These are phyloP conservation scores for Exophiala oligosperma DNA, from an alignment of 2,329 filamentous ascomycete species.

Conservation along the genomic window DNA sequence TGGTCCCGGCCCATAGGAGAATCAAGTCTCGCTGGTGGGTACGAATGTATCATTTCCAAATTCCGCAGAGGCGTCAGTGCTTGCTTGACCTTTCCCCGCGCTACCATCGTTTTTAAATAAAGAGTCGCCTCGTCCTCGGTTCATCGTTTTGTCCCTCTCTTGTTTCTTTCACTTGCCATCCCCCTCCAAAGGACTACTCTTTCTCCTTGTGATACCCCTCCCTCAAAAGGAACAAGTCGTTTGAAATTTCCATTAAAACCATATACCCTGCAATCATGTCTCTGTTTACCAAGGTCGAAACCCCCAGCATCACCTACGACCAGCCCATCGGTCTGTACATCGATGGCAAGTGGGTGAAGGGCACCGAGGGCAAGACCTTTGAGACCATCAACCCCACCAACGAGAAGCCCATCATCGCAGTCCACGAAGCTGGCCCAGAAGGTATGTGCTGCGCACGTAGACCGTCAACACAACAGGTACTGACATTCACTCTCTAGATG, in stretches of 20 bases:
- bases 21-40: slow-evolving; percentile 14
- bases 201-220: slow-evolving; percentile 21
- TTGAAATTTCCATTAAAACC: slow-evolving; percentile 6
- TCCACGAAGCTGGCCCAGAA: slow-evolving; percentile 85
- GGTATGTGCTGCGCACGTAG: slow-evolving; percentile 57
- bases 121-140: slow-evolving; percentile 17
- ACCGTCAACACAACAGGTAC: background rate
- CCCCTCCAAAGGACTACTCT: background rate
- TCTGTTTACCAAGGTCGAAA: slow-evolving; percentile 41
- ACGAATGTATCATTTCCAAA: background rate
- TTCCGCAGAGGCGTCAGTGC: too few relatives aligned
- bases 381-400: slow-evolving; percentile 87
- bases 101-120: slow-evolving; percentile 24
- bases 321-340: slow-evolving; percentile 44
- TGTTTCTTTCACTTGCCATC: slow-evolving; percentile 17
- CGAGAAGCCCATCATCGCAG: slow-evolving; percentile 80
- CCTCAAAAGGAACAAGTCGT: background rate
- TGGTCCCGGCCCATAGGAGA: slow-evolving; percentile 31
- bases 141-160: slow-evolving; percentile 37
- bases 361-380: slow-evolving; percentile 84
- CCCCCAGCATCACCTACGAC: slow-evolving; percentile 42
- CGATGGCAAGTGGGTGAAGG: slow-evolving; percentile 85
- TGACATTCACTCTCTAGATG: slow-evolving; percentile 35
- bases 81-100: slow-evolving; percentile 24
- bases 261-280: slow-evolving; percentile 35